Base-by-base conservation (phyloP, 2,329 filamentous ascomycete species). In the Penicillium brevicompactum region DNA sequence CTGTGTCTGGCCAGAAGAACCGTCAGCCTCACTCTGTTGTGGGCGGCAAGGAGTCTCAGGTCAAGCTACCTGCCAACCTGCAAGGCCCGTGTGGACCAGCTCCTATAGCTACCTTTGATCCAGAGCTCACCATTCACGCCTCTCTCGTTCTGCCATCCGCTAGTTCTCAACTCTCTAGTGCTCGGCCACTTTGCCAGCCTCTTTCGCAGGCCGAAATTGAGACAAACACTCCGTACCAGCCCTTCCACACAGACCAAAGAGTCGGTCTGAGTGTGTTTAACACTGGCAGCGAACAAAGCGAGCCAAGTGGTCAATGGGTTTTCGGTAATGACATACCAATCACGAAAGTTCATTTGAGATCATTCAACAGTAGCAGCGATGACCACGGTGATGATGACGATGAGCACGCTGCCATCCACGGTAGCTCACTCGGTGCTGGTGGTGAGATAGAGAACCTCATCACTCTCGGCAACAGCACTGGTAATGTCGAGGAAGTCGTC, bases 141-240 rank as follows among this genome's bases (percentile, higher is more conserved):
- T 74, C 71, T 54, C 79, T 81, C 71, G 72, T 73, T 24, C 61
- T 79, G 22, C 69, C 75, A 7, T 71, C 70, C 3, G 60, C 64
- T 5, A 65, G 55, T 24, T 52, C 78, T 80, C 59, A 80, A 77
- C 57, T 76, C 60, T 66, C 76, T 71, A 64, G 72, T 71, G 51
- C 71, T 67, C 64, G 69, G 67, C 47, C 66, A 61, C 63, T 78
- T 76, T 66, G 76, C 72, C 66, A 82, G 78, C 70, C 88, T 79
- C 73, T 90, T 76, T 70, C 89, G 77, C 70, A 92, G 84, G 91
- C 91, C 5, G 92, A 97, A 77, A 95, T 96, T 61, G 94, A 99
- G 70, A 96, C 93, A 1, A 97, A 93, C 68, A 90, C 92, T 4
- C 91, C 93, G 2, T 97, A 96, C 66, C 92, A 96, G 67, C 93